A percentile compares a stretch with the other conserved stretches of the same genome.
Evolutionary conservation across 2,329 filamentous ascomycete genomes (phyloP).

Genomic region (Dactylellina leptospora): DNA sequence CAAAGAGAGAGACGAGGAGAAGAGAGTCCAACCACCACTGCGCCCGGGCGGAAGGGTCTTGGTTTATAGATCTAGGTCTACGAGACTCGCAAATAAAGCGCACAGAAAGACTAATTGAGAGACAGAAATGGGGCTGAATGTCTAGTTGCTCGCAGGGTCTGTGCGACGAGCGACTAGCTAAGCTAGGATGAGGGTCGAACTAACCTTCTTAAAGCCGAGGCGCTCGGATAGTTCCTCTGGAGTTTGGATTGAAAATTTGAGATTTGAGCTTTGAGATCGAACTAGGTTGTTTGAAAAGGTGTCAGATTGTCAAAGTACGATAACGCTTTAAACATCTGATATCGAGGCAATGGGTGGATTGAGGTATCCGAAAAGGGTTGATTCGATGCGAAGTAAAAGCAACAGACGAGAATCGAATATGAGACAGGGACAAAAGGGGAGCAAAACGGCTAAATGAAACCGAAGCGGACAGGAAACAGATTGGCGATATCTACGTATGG

Average conservation of each 20-base stretch:
- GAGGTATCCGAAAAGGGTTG: constrained; percentile 7
- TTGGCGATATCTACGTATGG: background rate
- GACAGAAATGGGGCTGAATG: constrained; percentile 14
- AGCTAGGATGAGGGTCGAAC: constrained; percentile 22
- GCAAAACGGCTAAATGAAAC: background rate
- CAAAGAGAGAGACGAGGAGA: background rate
- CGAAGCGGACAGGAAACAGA: background rate
- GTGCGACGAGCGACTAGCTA: constrained; percentile 40
- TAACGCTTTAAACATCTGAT: constrained; percentile 24
- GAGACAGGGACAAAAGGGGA: constrained; percentile 22
- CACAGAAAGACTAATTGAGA: background rate
- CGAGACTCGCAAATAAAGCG: background rate
- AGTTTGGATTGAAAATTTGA: constrained; percentile 22
- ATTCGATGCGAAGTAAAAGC: constrained; percentile 9
- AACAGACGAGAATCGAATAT: too few species aligned
- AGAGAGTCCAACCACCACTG: background rate
- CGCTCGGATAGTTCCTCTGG: constrained; percentile 43
- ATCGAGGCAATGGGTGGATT: constrained; percentile 5
- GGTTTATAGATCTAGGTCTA: background rate
- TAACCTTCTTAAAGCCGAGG: constrained; percentile 53
- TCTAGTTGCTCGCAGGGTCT: constrained; percentile 34
- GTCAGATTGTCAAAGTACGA: constrained; percentile 27
- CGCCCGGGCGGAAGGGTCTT: background rate
- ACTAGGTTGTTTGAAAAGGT: constrained; percentile 37
- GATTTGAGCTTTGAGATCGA: constrained; percentile 6